Percentiles rank a stretch among this genome's conserved stretches.
These are phyloP conservation scores for Termitomyces sp. DNA, from an alignment of 768 basidiomycete species.

Conservation along the genomic window DNA sequence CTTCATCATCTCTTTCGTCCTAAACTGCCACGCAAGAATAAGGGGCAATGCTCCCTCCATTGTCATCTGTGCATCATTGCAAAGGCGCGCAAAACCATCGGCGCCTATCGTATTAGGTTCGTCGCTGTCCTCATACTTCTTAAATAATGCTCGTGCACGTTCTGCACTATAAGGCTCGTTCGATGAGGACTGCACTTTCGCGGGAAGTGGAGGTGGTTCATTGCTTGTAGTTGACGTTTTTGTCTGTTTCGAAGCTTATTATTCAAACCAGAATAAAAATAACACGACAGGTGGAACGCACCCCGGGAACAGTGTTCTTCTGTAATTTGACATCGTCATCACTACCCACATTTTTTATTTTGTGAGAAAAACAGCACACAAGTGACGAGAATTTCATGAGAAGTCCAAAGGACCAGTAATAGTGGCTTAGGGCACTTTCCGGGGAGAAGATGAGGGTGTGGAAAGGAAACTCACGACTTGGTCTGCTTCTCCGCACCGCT, in stretches of 20 bases:
- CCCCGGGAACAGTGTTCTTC: conserved; percentile 25
- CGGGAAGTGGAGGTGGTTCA: conserved; percentile 12
- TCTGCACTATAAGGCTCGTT: conserved; percentile 44
- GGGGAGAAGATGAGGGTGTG: conserved; percentile 1
- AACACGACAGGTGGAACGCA: conserved; percentile 9
- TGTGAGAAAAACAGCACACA: conserved; percentile 60
- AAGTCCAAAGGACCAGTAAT: conserved; percentile 24
- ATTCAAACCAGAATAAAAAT: neutral
- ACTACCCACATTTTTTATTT: conserved; percentile 41
- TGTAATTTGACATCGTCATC: conserved; percentile 33
- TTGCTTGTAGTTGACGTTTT: conserved; percentile 5
- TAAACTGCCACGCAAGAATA: conserved; percentile 71
- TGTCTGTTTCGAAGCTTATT: neutral
- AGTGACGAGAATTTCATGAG: conserved; percentile 60
- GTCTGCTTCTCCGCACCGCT: conserved; percentile 11
- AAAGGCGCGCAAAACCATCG: conserved; percentile 69
- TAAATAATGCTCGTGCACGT: conserved; percentile 53
- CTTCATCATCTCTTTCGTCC: conserved; percentile 68
- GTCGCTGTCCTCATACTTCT: conserved; percentile 53
- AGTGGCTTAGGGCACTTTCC: conserved; percentile 3
- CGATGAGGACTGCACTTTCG: conserved; percentile 15
- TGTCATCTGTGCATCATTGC: conserved; percentile 62
- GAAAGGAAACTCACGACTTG: conserved; percentile 18
- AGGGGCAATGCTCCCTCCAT: conserved; percentile 71
- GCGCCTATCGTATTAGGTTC: conserved; percentile 56